These are phyloP conservation scores for Blepharisma undulans DNA, from an alignment of 169 alveolate genomes.

Conservation along the genomic window DNA sequence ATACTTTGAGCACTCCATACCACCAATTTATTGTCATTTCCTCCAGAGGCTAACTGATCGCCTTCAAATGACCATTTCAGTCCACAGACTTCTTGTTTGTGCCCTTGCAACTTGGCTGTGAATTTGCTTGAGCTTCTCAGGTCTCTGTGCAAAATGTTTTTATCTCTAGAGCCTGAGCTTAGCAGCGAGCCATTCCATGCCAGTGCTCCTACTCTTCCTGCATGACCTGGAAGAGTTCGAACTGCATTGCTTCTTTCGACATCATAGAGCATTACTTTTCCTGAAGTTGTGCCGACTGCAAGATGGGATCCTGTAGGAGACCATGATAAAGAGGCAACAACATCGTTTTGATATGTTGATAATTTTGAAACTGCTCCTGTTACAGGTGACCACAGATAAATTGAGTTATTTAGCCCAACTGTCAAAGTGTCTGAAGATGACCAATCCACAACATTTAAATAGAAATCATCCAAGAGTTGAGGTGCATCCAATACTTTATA, in stretches of 20 bases:
- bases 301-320: constrained; percentile 85
- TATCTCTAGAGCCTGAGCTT: constrained; percentile 93
- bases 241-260: neutral
- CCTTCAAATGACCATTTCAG: constrained; percentile 66
- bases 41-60: constrained; percentile 92
- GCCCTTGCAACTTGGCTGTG: constrained; percentile 41
- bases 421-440: constrained; percentile 84
- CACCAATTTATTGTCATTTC: constrained; percentile 93
- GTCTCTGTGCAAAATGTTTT: constrained; percentile 87
- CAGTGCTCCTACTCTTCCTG: constrained; percentile 90
- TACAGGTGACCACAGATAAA: constrained; percentile 91
- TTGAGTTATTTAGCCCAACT: constrained; percentile 88
- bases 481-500: constrained; percentile 91
- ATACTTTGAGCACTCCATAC: constrained; percentile 82
- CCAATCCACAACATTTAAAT: constrained; percentile 91
- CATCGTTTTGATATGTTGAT: constrained; percentile 81
- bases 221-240: constrained; percentile 81
- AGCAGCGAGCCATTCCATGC: constrained; percentile 90
- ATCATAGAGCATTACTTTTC: constrained; percentile 70
- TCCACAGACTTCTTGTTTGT: constrained; percentile 62
- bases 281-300: constrained; percentile 88
- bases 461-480: constrained; percentile 90
- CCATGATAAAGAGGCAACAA: constrained; percentile 91
- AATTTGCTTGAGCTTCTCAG: constrained; percentile 44
- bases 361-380: constrained; percentile 85